phyloP scores from a whole-genome alignment of 371 early-diverging fungal genomes.

The Mycotypha africana region DNA sequence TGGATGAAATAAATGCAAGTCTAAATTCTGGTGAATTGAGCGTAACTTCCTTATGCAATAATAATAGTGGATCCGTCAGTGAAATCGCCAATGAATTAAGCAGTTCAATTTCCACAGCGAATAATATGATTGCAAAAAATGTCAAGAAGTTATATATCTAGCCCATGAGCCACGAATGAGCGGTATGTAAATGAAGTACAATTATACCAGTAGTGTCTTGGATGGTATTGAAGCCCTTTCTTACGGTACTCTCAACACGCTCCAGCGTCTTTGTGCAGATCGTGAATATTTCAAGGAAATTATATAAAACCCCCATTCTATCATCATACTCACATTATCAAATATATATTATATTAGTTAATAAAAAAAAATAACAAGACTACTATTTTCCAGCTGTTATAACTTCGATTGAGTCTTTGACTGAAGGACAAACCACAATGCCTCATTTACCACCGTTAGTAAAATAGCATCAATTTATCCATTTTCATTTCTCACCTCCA shows the following conservation, averaged over 20 bases:
- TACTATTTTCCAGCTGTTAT: conserved; percentile 3
- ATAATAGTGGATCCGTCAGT: conserved; percentile 9
- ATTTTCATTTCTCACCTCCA: conserved; percentile 2
- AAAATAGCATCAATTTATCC: conserved; percentile 5
- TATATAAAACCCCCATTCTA: conserved; percentile 5
- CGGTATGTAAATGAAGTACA: conserved; percentile 6
- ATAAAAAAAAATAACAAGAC: conserved; percentile 8
- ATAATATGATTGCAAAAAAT: conserved; percentile 13
- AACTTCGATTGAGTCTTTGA: conserved; percentile 5
- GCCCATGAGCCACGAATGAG: too few relatives aligned
- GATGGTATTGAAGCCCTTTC: conserved; percentile 75
- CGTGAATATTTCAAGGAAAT: conserved; percentile 42
- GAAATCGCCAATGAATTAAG: conserved; percentile 9
- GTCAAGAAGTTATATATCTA: conserved; percentile 4
- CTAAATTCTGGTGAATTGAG: conserved; percentile 5
- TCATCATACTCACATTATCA: conserved; percentile 9
- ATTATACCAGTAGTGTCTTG: conserved; percentile 35
- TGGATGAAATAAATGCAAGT: conserved; percentile 7
- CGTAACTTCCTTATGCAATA: conserved; percentile 5
- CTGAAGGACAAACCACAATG: conserved; percentile 9
- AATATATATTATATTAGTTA: conserved; percentile 5
- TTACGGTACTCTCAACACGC: conserved; percentile 65
- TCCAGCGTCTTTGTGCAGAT: conserved; percentile 66
- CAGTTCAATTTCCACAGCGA: conserved; percentile 11
- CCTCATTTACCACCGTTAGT: conserved; percentile 5